Evolutionary conservation across 2,329 filamentous ascomycete genomes (phyloP), one percentile per base, ranked within the genome.

Genomic region (Claviceps sorghi): DNA sequence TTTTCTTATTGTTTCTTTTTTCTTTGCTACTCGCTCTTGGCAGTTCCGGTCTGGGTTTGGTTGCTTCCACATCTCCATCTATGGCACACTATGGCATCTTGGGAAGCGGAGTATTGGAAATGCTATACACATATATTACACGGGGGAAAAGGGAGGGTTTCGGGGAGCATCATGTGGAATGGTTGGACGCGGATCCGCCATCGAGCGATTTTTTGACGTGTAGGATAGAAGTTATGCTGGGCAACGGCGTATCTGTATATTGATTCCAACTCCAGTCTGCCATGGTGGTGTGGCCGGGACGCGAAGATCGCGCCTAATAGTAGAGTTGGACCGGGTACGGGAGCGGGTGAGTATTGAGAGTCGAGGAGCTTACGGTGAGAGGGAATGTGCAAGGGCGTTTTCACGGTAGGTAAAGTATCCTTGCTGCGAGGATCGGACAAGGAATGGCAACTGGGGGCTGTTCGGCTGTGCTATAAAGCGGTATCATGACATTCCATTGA

Each of bases 101-200:
- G 50, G 36, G 44, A 47, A n/a, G 26, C 42, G 50, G 50, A 47
- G 50, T 48, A 34, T 47, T 34, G 50, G 44, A 52, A 34, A 43
- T 26, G 44, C 26, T 42, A 34, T 42, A 29, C 7, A 32, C 26
- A 4, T 6, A 46, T 44, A 21, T 41, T 49, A 21, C 6, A 45
- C 30, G 13, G 19, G 1, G 17, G 36, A 15, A 9, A n/a, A 4
- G 15, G 36, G 34, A 4, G 34, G 36, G n/a, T 47, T 34, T 26
- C 8, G 30, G 6, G 48, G 32, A 45, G 52, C 48, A 50, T 47
- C 34, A 43, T 46, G 7, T 51, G 45, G 49, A 51, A 38, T 51
- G 40, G 38, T 36, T 19, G 21, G 49, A 45, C 30, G 38, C 30
- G 22, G 48, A n/a, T 21, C 38, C 30, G 38, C 32, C 45, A 49